Conservation (phyloP, 306 rosid species). For the Herpetospermum pedunculosum region DNA sequence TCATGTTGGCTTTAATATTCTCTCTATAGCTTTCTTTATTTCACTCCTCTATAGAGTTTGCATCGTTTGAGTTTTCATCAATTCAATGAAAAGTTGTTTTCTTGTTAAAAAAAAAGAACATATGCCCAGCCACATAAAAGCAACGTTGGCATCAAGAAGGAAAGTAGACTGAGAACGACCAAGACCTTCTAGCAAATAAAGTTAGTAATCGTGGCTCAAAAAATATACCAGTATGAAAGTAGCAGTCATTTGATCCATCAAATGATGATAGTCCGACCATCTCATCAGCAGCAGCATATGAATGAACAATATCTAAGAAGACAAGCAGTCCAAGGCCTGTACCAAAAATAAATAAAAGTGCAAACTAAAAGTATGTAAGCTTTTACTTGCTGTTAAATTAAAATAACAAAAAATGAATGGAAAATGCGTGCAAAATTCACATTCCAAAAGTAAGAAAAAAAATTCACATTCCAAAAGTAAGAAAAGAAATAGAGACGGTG, state of each 20-base stretch:
- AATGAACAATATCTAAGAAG: conserved; percentile 86
- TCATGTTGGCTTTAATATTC: too few relatives aligned
- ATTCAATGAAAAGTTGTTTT: too few relatives aligned
- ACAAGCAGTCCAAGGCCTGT: conserved; percentile 81
- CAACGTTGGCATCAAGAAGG: not conserved
- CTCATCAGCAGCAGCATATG: conserved; percentile 94
- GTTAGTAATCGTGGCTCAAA: conserved; percentile 9
- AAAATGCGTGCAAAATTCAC: not conserved
- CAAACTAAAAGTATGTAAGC: not conserved
- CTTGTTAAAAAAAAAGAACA: too few relatives aligned
- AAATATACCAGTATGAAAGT: conserved; percentile 73
- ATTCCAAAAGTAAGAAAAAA: not conserved
- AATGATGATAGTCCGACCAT: conserved; percentile 87
- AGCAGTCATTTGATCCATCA: conserved; percentile 92
- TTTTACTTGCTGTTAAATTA: not conserved
- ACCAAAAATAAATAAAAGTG: not conserved
- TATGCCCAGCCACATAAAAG: not conserved
- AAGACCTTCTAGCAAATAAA: not conserved
- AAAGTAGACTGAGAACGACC: not conserved
- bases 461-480: not conserved
- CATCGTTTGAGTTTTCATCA: too few relatives aligned
- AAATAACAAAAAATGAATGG: not conserved
- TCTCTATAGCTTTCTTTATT: too few relatives aligned
- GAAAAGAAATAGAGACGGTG: not conserved
- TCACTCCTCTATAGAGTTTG: too few relatives aligned